Evolutionary conservation across 768 basidiomycete species (phyloP), one percentile per base, ranked within the genome.

Genomic region (Russula earlei): DNA sequence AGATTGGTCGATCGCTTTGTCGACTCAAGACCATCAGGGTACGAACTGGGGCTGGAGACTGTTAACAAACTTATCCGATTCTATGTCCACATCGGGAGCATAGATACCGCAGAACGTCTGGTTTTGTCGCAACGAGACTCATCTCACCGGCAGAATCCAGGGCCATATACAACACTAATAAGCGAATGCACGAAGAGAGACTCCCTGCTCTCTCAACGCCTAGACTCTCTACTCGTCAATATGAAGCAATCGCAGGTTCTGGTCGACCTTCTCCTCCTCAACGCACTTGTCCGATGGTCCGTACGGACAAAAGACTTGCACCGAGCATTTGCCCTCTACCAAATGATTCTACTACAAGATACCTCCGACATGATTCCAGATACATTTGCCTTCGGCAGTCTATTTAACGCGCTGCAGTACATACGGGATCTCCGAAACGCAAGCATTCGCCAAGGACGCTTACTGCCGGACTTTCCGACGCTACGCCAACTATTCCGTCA

Each of bases 221-320:
- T 75, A 42, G 61, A 71, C 49, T 67, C 63, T 14, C 66, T 77
- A 0, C 66, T 82, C 46, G 59, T 66, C 5, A 66, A 69, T 43
- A 77, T 79, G 72, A 62, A 65, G 46, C 63, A 68, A 19, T 67
- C 71, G 1, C 70, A 70, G 4, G 67, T 76, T 12, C 40, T 64
- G 2, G 72, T 74, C 0, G 69, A 77, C 50, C 67, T 71, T 9
- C 62, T 62, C 37, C 59, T 80, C n/a, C 74, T 80, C 67, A 80
- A 82, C 53, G 57, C 72, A 8, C 71, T 83, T 58, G 72, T 82
- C 14, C 67, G 72, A 6, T 66, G 67, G 15, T 72, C 77, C 52
- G 61, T 71, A 36, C 63, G 70, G 12, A 64, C 64, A 1, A 53
- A 65, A 12, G 68, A 69, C 5, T 66, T 71, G 46, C 62, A 59